Evolutionary conservation across 2,329 filamentous ascomycete species (phyloP), one percentile per base, ranked within the genome.

Genomic region (Stachybotrys chlorohalonatus): DNA sequence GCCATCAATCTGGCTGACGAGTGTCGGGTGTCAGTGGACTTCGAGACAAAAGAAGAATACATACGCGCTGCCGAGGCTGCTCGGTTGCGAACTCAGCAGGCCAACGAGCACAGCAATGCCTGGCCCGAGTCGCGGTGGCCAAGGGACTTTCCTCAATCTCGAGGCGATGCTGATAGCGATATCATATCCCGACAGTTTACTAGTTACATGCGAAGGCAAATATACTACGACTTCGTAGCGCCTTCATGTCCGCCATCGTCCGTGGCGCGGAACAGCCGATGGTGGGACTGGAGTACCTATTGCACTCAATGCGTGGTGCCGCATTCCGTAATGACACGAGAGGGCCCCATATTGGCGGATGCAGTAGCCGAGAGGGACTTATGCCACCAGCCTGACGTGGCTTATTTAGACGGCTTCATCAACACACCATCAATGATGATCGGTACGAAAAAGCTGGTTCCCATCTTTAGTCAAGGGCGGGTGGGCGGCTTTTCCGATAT

Each of bases 331-430:
- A 24, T 24, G 46, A 47, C 46, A 24, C 15, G 15, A 0, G 72
- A 81, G 16, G 84, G 82, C 2, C 83, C 84, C 24, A 87, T 89
- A 62, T 70, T 90, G 7, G 73, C 75, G 5, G 77, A 88, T 61
- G 91, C 86, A 84, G 74, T 77, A 1, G 66, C 77, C 7, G 82
- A 86, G 6, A 78, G 84, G 6, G 80, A 89, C 50, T 77, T 86
- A 32, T 95, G 90, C 65, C 81, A 87, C 56, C 89, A 94, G 63
- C 86, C 90, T 1, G 90, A 94, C 59, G 73, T 93, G 36, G 80
- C 83, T 31, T 78, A 85, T 57, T 75, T 93, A 1, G 89, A 93
- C 62, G 86, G 88, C 47, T 83, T 93, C 63, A 83, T 89, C 65
- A 75, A 87, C 46, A 83, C 81, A 0, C 81, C 86, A 0, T 80